phyloP scores from a whole-genome alignment of 495 filamentous ascomycete genomes.

The Xylaria acuta region DNA sequence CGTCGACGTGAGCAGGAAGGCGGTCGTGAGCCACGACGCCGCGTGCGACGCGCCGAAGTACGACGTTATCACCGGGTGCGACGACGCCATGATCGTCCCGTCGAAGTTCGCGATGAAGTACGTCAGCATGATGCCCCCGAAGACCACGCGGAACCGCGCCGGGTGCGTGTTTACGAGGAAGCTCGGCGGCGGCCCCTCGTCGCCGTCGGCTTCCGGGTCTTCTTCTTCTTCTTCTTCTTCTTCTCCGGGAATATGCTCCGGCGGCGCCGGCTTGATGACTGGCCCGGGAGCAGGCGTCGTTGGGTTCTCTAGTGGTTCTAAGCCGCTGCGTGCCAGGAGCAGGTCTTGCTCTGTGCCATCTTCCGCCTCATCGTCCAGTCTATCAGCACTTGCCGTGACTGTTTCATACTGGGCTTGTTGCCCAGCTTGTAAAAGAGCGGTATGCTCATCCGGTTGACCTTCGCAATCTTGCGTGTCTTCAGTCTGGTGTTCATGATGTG shows the following conservation, averaged over 20 bases:
- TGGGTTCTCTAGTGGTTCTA: not conserved
- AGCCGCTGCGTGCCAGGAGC: not conserved
- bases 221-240: not conserved
- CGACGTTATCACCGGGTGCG: constrained; percentile 81
- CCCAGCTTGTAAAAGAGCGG: constrained; percentile 2
- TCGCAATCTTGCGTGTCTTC: not conserved
- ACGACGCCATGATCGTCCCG: constrained; percentile 80
- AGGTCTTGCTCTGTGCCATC: constrained; percentile 14
- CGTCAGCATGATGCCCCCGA: constrained; percentile 43
- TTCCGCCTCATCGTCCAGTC: not conserved
- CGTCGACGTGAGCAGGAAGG: constrained; percentile 78
- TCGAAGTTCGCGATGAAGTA: constrained; percentile 66
- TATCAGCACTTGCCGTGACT: not conserved
- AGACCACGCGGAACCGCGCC: constrained; percentile 49
- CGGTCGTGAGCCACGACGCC: constrained; percentile 82
- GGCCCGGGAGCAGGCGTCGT: not conserved
- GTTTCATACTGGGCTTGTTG: not conserved
- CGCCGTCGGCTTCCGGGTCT: not conserved
- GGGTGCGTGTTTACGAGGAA: constrained; percentile 46
- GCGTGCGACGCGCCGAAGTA: constrained; percentile 75
- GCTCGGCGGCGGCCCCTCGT: constrained; percentile 25
- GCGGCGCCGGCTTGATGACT: constrained; percentile 4
- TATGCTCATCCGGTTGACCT: constrained; percentile 8
- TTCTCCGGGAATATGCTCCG: constrained; percentile 7
- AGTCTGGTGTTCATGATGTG: not conserved